These are phyloP conservation scores for Haberlea rhodopensis DNA, from an alignment of 257 asterid genomes.

Conservation along the genomic window DNA sequence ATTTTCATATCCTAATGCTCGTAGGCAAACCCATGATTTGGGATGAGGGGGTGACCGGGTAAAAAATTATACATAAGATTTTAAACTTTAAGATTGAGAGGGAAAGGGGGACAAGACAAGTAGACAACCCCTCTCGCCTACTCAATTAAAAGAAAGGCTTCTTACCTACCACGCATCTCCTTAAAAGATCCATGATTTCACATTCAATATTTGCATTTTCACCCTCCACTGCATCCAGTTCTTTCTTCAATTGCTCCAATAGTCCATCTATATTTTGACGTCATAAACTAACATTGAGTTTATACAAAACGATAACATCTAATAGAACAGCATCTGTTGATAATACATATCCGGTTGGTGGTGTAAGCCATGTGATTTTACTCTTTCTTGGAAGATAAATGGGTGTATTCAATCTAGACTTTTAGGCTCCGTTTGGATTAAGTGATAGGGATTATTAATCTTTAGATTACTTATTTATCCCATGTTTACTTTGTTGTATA, in stretches of 20 bases:
- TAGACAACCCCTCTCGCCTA: too few species aligned
- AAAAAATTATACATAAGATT: too few species aligned
- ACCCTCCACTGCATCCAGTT: slow-evolving; percentile 50
- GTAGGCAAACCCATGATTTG: background rate
- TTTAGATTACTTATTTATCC: too few species aligned
- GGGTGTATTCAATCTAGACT: too few species aligned
- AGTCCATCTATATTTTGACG: slow-evolving; percentile 47
- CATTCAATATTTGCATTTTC: slow-evolving; percentile 43
- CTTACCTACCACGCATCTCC: slow-evolving; percentile 54
- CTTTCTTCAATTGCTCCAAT: slow-evolving; percentile 48
- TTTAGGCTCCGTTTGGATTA: too few species aligned
- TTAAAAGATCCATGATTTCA: slow-evolving; percentile 56
- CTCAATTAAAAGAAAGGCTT: background rate
- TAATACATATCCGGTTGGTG: background rate
- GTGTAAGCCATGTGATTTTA: too few species aligned
- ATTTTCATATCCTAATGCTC: too few species aligned
- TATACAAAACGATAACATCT: slow-evolving; percentile 5
- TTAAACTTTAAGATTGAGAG: background rate
- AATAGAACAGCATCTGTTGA: background rate
- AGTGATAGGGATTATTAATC: too few species aligned
- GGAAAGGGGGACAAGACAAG: too few species aligned
- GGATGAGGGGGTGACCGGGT: too few species aligned
- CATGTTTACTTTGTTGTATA: too few species aligned
- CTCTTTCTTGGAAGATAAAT: too few species aligned
- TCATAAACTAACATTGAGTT: background rate